Base-by-base conservation (phyloP, 257 asterid genomes). In the Solanum peruvianum region DNA sequence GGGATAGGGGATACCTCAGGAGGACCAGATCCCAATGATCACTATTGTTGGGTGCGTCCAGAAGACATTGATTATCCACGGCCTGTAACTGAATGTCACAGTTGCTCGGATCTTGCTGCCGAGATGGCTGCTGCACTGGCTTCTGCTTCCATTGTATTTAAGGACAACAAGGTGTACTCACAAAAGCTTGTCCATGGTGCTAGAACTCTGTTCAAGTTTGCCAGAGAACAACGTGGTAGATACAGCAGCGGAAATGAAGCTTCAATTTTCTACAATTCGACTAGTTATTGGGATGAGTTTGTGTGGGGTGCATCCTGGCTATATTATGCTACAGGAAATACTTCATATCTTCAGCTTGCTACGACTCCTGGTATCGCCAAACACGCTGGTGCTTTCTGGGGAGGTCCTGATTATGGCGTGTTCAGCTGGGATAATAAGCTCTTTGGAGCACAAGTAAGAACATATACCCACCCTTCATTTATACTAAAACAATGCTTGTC, bases 121-220 rank as follows among this genome's bases (percentile, higher is more conserved):
- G 99, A 97, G 91, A 95, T 97, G 99, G 96, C 99, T 82, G 99
- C 99, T 86, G 96, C 99, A 52, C 89, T 97, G 89, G 99, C 99
- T 62, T 95, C 99, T 21, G 98, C 99, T 0, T 97, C 99, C 3
- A 95, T 97, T 88, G 99, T 97, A 69, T 97, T 97, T 90, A 97
- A 94, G 92, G 98, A 95, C 85, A 93, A 94, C 88, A 95, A 94
- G 86, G 94, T 93, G 31, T 97, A 97, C 91, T 97, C 99, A 3
- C 95, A 93, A 25, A 97, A 95, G 93, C 98, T 97, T 58, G 98
- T 94, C 33, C 99, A 97, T 89, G 99, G 99, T 49, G 99, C 99
- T 83, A 92, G 86, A 91, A 94, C 98, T 33, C 95, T 97, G 76
- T 97, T 93, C 85, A 91, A 92, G 84, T 97, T 94, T 85, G 70